Percentiles rank a stretch among this genome's conserved stretches.
Conservation (phyloP, 140 eudicot species). For the Oenanthe javanica region DNA sequence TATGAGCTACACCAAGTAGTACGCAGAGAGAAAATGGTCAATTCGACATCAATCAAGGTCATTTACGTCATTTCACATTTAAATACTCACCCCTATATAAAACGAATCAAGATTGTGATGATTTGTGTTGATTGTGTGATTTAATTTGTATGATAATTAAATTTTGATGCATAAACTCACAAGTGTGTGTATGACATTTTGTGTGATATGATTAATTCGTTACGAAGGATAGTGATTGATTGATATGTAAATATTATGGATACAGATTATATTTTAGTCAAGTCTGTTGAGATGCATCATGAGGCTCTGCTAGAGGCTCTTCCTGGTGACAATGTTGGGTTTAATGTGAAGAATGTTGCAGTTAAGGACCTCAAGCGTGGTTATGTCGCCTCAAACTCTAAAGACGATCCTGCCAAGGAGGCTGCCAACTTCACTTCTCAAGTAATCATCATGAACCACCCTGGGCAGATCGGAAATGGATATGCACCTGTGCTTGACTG, state of each 20-base stretch:
- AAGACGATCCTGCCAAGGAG: constrained; percentile 44
- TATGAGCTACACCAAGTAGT: too few relatives aligned
- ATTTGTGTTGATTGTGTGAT: not conserved
- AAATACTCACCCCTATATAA: too few relatives aligned
- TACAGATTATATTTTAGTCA: constrained; percentile 10
- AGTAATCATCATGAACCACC: constrained; percentile 48
- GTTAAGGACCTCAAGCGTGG: constrained; percentile 47
- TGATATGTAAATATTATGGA: too few relatives aligned
- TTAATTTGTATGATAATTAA: not conserved
- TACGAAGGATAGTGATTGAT: too few relatives aligned
- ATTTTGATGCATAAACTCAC: not conserved
- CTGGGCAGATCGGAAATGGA: constrained; percentile 47
- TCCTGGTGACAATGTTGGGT: constrained; percentile 43
- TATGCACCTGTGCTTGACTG: constrained; percentile 43
- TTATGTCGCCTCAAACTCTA: constrained; percentile 41
- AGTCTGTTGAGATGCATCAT: constrained; percentile 41
- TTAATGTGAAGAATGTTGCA: constrained; percentile 38
- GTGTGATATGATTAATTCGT: not conserved
- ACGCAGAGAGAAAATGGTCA: too few relatives aligned
- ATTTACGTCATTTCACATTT: too few relatives aligned
- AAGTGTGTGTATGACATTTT: too few relatives aligned
- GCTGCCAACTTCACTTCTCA: constrained; percentile 43
- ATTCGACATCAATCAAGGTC: too few relatives aligned
- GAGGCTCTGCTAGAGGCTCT: constrained; percentile 38
- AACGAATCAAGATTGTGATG: not conserved